Evolutionary conservation across 1,284 basidiomycete genomes (phyloP), one percentile per base, ranked within the genome.

Genomic region (Puccinia novopanici): DNA sequence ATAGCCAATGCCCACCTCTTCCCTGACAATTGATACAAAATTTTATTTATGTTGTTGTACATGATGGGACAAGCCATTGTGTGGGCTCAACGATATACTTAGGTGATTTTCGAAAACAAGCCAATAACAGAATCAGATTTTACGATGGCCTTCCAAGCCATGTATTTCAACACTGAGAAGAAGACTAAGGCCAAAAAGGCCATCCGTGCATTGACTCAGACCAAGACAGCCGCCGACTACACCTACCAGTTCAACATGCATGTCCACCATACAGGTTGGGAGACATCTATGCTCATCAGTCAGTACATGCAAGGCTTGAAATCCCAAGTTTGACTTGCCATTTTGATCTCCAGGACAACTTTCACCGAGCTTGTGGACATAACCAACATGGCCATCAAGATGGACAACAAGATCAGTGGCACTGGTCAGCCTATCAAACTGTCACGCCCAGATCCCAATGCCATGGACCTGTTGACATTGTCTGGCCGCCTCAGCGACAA

Each of bases 191-290:
- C 55, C 2, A 13, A 57, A 27, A 27, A 9, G 24, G 55, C 22
- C 24, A 4, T 72, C 22, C 37, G 34, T 3, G 34, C 37, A 10
- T 30, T 75, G 13, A 55, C 27, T 22, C 72, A 75, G 19, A 75
- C 48, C 17, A 34, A 27, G 19, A 45, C 72, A 1, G 72, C 59
- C 6, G 30, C 72, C 6, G 3, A 17, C 22, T 75, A 75, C 45
- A 75, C 72, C 37, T 54, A 75, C 45, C 19, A 59, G 45, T 61
- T 75, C 55, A 59, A 42, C 30, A 4, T 75, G 0, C 55, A 75
- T 34, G 54, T 54, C 24, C 27, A 52, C 6, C n/a, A 45, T n/a
- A 42, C 40, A 3, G 72, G 30, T 15, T 75, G 72, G 72, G 72
- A 57, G 55, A 13, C 24, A 2, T 3, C 22, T 2, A 57, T 24